Conservation (phyloP, 2,329 filamentous ascomycete genomes). For the Zymoseptoria passerinii region DNA sequence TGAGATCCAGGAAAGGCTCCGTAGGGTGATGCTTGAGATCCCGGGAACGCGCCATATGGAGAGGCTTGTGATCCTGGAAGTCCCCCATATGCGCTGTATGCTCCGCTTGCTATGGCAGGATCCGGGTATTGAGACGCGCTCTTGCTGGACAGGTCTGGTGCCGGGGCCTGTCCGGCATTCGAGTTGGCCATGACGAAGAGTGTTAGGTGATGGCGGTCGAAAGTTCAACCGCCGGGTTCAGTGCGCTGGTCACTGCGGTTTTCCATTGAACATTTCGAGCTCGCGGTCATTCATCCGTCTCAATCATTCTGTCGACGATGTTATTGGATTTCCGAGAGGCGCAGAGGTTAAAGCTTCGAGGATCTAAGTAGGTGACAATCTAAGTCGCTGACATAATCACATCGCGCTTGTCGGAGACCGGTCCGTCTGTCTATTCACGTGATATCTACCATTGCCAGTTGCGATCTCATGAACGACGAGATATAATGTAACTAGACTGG, state of each 20-base stretch:
- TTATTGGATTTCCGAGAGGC: background rate
- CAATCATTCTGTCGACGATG: background rate
- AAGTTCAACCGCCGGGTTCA: background rate
- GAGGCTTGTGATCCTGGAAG: background rate
- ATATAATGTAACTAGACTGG: no score
- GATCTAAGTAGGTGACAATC: background rate
- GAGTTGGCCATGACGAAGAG: background rate
- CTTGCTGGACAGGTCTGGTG: background rate
- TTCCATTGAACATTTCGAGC: background rate
- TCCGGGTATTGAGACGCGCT: background rate
- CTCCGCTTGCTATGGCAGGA: background rate
- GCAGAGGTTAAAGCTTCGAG: background rate
- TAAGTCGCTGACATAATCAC: background rate
- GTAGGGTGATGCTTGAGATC: background rate
- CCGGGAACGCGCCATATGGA: background rate
- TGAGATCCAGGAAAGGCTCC: constrained; percentile 2
- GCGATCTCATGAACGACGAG: no score
- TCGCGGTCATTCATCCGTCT: background rate
- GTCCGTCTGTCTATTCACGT: no score
- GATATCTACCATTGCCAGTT: no score
- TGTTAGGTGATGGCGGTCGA: background rate
- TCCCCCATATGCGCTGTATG: background rate
- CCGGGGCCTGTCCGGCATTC: background rate
- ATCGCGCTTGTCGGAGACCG: background rate
- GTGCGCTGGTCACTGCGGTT: background rate